These are phyloP conservation scores for Prinsepia uniflora DNA, from an alignment of 306 rosid genomes.

Conservation along the genomic window DNA sequence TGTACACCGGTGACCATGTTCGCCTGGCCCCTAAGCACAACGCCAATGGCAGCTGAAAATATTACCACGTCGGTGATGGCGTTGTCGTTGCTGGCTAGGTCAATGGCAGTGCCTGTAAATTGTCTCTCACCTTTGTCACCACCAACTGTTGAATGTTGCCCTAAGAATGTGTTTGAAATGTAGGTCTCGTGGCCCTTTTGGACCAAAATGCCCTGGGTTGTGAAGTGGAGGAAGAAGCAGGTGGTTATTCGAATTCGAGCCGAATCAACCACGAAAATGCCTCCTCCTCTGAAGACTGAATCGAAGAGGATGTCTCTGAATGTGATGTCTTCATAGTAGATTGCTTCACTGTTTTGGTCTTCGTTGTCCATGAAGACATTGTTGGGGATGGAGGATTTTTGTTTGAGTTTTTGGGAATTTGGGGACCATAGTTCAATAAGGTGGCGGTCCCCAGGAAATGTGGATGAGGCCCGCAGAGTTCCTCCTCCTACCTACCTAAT, in stretches of 20 bases:
- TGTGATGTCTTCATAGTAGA: conserved; percentile 66
- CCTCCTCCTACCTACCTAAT: conserved; percentile 54
- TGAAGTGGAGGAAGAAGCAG: conserved; percentile 67
- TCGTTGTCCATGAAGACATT: neutral
- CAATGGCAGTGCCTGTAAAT: conserved; percentile 47
- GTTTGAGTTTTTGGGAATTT: conserved; percentile 23
- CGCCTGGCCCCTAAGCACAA: conserved; percentile 59
- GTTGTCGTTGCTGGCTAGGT: conserved; percentile 48
- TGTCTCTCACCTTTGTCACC: conserved; percentile 45
- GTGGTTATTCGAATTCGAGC: conserved; percentile 55
- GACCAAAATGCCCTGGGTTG: conserved; percentile 54
- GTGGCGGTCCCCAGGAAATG: conserved; percentile 56
- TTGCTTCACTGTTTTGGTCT: conserved; percentile 23
- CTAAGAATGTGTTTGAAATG: conserved; percentile 56
- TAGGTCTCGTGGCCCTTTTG: conserved; percentile 58
- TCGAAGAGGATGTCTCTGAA: conserved; percentile 63
- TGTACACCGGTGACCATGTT: conserved; percentile 61
- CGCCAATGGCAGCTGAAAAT: conserved; percentile 56
- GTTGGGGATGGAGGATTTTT: neutral
- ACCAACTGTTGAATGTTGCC: conserved; percentile 57
- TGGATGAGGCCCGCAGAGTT: conserved; percentile 55
- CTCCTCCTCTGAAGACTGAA: conserved; percentile 59
- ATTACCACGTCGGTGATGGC: conserved; percentile 42
- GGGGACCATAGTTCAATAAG: conserved; percentile 52
- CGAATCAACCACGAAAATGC: conserved; percentile 41